Base-by-base conservation (phyloP, 1,139 yeast species). In the Arxiozyma bovina region DNA sequence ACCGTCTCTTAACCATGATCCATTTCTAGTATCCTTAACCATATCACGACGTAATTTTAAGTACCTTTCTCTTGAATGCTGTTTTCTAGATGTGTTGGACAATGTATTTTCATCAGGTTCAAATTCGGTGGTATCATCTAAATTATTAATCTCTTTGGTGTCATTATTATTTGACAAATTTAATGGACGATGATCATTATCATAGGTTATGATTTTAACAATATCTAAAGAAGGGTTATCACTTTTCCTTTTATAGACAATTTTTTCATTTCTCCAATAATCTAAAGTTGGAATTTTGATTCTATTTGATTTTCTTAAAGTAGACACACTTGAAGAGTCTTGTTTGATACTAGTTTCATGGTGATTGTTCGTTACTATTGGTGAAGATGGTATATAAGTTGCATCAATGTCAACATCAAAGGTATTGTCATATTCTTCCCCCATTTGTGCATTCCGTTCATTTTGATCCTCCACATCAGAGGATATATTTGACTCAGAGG, bases 231-330 rank as follows among this genome's bases (percentile, higher is more conserved):
- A 75, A 1, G 83, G 81, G 20, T 74, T 74, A 17, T 73, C 72
- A 25, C 73, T 69, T 50, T 76, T 80, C 60, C 73, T 73, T 61
- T 83, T 78, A 63, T 85, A 88, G 1, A 87, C 79, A 43, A 86
- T 79, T 57, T 83, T 75, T 68, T 90, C 96, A 65, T 86, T 87
- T 67, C 87, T 79, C 96, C 97, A 89, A 66, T 77, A 87, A 12
- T 90, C 93, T 59, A 89, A 73, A 0, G 96, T 95, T 1, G 85
- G 81, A 8, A 87, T 77, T 60, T 79, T 79, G 0, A 81, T 78
- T 63, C 96, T 76, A 48, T 77, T 75, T 0, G 96, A 86, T 58
- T 80, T 71, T 58, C 87, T 61, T 12, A 61, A 43, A 20, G 65
- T 64, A 11, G 22, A 15, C 3, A n/a, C n/a, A 18, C 34, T 21